Percentiles rank a stretch among this genome's conserved stretches.
Evolutionary conservation across 2,329 filamentous ascomycete species (phyloP).

Genomic region (Colletotrichum neosansevieriae): DNA sequence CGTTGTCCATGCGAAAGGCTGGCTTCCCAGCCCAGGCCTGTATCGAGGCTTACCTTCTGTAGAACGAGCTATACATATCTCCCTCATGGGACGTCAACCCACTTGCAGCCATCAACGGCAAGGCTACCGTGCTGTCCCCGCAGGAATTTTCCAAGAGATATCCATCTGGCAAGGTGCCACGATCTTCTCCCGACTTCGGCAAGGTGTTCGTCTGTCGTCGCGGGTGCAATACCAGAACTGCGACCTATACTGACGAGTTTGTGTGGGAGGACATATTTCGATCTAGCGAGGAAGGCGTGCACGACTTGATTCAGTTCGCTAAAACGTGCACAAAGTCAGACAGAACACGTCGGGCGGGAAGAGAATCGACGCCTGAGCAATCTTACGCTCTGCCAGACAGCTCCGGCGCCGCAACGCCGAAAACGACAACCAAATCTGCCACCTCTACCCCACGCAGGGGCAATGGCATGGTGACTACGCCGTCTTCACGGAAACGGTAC

Average conservation of each 20-base stretch:
- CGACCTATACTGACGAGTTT: conserved; percentile 93
- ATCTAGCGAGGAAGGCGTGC: conserved; percentile 74
- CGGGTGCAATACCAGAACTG: conserved; percentile 89
- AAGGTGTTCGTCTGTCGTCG: conserved; percentile 92
- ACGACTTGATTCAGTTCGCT: conserved; percentile 74
- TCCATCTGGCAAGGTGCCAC: conserved; percentile 80
- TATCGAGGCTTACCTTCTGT: conserved; percentile 4
- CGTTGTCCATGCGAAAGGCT: conserved; percentile 39
- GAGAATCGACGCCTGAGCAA: conserved; percentile 47
- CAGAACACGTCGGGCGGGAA: conserved; percentile 58
- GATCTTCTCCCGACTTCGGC: conserved; percentile 78
- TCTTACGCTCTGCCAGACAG: conserved; percentile 47
- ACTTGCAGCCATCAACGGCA: conserved; percentile 89
- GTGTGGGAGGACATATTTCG: conserved; percentile 88
- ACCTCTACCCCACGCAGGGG: conserved; percentile 31
- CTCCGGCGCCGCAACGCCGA: conserved; percentile 42
- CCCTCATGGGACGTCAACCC: conserved; percentile 89
- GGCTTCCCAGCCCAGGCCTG: background rate
- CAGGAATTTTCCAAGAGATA: conserved; percentile 75
- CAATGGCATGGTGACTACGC: conserved; percentile 27
- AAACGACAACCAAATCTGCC: conserved; percentile 40
- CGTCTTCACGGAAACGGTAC: conserved; percentile 69
- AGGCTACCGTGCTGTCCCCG: conserved; percentile 82
- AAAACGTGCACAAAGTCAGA: conserved; percentile 79
- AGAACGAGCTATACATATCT: conserved; percentile 94